Evolutionary conservation across 139 green algal species (phyloP).

Genomic region (Chlorella ohadii): DNA sequence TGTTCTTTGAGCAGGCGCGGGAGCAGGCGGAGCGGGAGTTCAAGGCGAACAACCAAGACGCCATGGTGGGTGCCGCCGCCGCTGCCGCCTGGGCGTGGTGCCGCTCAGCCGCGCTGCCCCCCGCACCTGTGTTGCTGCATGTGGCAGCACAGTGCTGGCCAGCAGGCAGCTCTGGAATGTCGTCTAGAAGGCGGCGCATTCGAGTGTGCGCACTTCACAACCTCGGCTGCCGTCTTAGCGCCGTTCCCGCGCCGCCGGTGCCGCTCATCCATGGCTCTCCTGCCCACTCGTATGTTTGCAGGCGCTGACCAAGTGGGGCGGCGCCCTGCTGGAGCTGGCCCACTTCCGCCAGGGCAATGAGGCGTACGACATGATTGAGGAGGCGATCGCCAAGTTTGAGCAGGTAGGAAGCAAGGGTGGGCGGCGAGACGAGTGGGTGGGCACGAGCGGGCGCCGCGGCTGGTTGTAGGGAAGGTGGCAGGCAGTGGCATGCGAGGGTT

Average conservation of each 20-base stretch:
- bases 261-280: background rate
- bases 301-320: slow-evolving; percentile 94
- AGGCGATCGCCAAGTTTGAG: slow-evolving; percentile 48
- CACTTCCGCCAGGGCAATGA: slow-evolving; percentile 93
- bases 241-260: background rate
- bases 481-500: background rate
- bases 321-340: slow-evolving; percentile 95
- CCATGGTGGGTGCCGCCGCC: slow-evolving; percentile 59
- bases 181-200: too few species aligned
- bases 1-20: slow-evolving; percentile 94
- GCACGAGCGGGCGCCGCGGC: too few species aligned
- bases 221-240: too few species aligned
- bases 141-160: too few species aligned
- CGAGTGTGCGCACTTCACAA: too few species aligned
- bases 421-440: too few species aligned
- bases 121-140: too few species aligned
- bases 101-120: too few species aligned
- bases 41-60: slow-evolving; percentile 81
- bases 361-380: slow-evolving; percentile 87
- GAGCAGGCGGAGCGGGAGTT: slow-evolving; percentile 83
- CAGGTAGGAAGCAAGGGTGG: background rate
- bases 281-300: slow-evolving; percentile 44
- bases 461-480: background rate
- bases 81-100: background rate
- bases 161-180: too few species aligned